Conservation (phyloP, 768 basidiomycete species). For the Tylopilus vinaceipallidus region DNA sequence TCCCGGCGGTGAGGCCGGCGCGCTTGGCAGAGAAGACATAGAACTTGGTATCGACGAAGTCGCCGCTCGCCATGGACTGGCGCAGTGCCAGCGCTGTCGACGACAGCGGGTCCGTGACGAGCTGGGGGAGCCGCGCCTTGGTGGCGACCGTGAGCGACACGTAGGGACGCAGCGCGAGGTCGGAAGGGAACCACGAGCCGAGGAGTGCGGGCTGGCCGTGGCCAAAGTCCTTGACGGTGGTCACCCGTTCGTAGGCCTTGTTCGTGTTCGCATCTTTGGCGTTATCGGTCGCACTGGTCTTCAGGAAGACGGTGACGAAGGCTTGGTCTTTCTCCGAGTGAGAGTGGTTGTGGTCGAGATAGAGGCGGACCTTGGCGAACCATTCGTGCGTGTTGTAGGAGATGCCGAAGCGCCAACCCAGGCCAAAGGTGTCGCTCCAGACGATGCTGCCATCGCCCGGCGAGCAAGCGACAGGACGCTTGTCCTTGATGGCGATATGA, state of each 20-base stretch:
- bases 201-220: conserved; percentile 24
- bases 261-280: conserved; percentile 2
- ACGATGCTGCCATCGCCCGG: conserved; percentile 1
- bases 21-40: conserved; percentile 25
- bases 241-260: conserved; percentile 2
- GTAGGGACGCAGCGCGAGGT: conserved; percentile 17
- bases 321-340: conserved; percentile 23
- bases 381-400: conserved; percentile 18
- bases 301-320: conserved; percentile 11
- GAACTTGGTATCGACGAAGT: conserved; percentile 31
- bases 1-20: conserved; percentile 10
- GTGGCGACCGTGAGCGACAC: conserved; percentile 21
- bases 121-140: conserved; percentile 13
- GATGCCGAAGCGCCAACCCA: conserved; percentile 30
- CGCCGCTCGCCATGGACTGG: conserved; percentile 25
- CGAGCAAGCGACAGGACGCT: conserved; percentile 15
- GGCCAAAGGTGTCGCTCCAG: conserved; percentile 28
- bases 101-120: conserved; percentile 12
- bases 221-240: conserved; percentile 25
- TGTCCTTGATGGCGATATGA: conserved; percentile 23
- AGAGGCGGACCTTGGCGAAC: conserved; percentile 24
- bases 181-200: conserved; percentile 21
- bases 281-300: too few species aligned
- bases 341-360: conserved; percentile 28
- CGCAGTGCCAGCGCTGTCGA: conserved; percentile 19